Evolutionary conservation across 192 early-diverging fungal species (phyloP).

Genomic region (Gryganskiella cystojenkinii): DNA sequence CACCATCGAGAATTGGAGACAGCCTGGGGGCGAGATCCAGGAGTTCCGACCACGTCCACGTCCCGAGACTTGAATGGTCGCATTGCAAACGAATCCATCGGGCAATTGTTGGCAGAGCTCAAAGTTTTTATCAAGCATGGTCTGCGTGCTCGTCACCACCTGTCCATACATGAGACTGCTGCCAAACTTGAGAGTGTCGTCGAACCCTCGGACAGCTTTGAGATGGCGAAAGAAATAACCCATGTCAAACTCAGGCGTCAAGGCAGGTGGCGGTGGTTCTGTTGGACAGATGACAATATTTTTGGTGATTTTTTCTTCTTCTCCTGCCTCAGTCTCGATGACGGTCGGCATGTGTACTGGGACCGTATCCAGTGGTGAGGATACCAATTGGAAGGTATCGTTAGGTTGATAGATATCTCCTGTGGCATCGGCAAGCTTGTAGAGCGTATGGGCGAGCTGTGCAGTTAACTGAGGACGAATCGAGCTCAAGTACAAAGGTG

Average conservation of each 20-base stretch:
- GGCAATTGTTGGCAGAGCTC: constrained; percentile 75
- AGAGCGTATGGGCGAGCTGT: constrained; percentile 18
- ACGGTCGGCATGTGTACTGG: constrained; percentile 27
- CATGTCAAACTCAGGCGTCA: constrained; percentile 75
- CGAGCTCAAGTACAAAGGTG: constrained; percentile 33
- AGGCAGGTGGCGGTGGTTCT: constrained; percentile 47
- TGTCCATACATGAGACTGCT: constrained; percentile 82
- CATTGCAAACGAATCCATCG: constrained; percentile 82
- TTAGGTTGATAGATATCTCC: constrained; percentile 39
- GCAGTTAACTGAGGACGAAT: constrained; percentile 23
- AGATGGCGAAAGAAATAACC: constrained; percentile 61
- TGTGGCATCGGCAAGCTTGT: constrained; percentile 10
- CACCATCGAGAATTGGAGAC: constrained; percentile 87
- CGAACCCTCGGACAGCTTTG: constrained; percentile 46
- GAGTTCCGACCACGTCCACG: constrained; percentile 93
- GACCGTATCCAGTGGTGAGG: constrained; percentile 25
- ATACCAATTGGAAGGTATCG: constrained; percentile 47
- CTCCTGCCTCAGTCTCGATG: constrained; percentile 14
- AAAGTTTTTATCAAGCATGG: constrained; percentile 91
- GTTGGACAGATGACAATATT: constrained; percentile 56
- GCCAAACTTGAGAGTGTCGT: constrained; percentile 65
- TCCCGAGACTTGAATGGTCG: constrained; percentile 84
- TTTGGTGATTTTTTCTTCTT: constrained; percentile 49
- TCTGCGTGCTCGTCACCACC: constrained; percentile 90
- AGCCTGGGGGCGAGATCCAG: constrained; percentile 96